phyloP scores from a whole-genome alignment of 75 land plant species.

The Selaginella moellendorffii region DNA sequence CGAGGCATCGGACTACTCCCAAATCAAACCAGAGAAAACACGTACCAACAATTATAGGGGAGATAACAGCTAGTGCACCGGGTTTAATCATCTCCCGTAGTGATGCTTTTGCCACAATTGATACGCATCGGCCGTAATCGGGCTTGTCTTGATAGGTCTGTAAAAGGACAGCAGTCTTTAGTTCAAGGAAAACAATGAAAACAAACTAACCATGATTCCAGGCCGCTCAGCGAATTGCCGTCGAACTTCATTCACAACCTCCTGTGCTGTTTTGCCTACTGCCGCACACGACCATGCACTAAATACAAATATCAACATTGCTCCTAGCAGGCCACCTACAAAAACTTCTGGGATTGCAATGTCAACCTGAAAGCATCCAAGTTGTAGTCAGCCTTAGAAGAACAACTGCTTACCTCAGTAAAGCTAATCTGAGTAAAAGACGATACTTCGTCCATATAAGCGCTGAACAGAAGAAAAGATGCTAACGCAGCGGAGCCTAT shows the following conservation, averaged over 20 bases:
- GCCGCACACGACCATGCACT: conserved; percentile 99
- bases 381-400: no score
- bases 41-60: conserved; percentile 77
- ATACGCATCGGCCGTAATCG: conserved; percentile 94
- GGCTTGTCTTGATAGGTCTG: conserved; percentile 95
- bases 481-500: conserved; percentile 99
- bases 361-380: conserved; percentile 48
- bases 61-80: conserved; percentile 88
- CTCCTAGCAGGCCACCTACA: conserved; percentile 87
- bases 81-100: conserved; percentile 98
- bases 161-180: background rate
- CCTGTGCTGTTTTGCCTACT: conserved; percentile 98
- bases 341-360: conserved; percentile 98
- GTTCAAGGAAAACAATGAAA: no score
- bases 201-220: conserved; percentile 99
- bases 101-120: conserved; percentile 96
- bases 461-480: conserved; percentile 98
- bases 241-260: conserved; percentile 98
- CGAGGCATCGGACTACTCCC: conserved; percentile 19
- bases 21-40: conserved; percentile 32
- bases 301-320: conserved; percentile 91
- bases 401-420: no score
- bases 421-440: conserved; percentile 55
- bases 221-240: conserved; percentile 96
- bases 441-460: conserved; percentile 99